phyloP scores from a whole-genome alignment of 495 filamentous ascomycete genomes.

The Aspergillus baeticus region DNA sequence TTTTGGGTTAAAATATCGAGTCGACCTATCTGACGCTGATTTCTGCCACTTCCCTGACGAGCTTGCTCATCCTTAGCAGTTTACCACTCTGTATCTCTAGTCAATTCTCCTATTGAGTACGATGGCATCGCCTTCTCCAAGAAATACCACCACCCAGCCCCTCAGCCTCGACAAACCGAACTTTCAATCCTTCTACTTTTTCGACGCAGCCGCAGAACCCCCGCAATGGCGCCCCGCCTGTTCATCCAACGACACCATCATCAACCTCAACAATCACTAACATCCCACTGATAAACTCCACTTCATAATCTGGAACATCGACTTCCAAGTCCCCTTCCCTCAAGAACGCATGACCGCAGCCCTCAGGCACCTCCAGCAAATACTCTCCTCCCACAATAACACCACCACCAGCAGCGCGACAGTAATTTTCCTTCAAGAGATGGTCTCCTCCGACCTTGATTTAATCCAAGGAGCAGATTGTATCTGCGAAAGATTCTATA shows the following conservation, averaged over 20 bases:
- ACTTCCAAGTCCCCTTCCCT: not conserved
- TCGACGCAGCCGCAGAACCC: not conserved
- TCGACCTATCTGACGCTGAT: too few species aligned
- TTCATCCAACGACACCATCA: not conserved
- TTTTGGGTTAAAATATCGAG: too few species aligned
- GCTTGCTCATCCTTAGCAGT: too few species aligned
- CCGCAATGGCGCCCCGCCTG: constrained; percentile 4
- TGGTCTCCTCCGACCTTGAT: constrained; percentile 37
- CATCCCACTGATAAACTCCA: not conserved
- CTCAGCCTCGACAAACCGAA: not conserved
- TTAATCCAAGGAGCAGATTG: constrained; percentile 38
- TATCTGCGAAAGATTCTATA: constrained; percentile 42
- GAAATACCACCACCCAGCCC: too few species aligned
- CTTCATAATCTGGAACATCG: constrained; percentile 19
- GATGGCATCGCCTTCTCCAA: too few species aligned
- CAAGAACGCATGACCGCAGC: constrained; percentile 1
- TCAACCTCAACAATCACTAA: not conserved
- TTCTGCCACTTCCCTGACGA: too few species aligned
- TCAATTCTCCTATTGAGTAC: too few species aligned
- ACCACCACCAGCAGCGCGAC: not conserved
- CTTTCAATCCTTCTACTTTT: constrained; percentile 9
- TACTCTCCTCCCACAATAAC: not conserved
- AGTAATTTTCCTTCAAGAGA: constrained; percentile 54
- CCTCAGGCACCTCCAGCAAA: constrained; percentile 5
- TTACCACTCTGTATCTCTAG: too few species aligned